Evolutionary conservation across 331 rosid species (phyloP).

Genomic region (Dryas integrifolia): DNA sequence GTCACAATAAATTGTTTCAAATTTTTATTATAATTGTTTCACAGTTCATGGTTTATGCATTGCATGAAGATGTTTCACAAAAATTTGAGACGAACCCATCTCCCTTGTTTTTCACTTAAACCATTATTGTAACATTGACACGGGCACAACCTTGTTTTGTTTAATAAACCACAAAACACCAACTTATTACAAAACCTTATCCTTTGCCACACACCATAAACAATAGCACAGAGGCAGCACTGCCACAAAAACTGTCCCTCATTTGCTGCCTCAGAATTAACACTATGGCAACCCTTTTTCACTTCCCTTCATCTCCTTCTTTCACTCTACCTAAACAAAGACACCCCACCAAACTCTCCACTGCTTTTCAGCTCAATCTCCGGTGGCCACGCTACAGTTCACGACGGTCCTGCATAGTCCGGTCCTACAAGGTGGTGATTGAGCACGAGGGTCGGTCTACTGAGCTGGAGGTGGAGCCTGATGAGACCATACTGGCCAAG

Average conservation of each 20-base stretch:
- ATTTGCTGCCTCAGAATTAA: conserved; percentile 7
- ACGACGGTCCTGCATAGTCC: conserved; percentile 33
- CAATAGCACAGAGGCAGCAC: neutral
- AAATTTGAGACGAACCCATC: too few relatives aligned
- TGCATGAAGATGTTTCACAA: too few relatives aligned
- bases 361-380: conserved; percentile 33
- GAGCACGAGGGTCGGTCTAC: conserved; percentile 67
- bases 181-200: conserved; percentile 40
- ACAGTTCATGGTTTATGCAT: too few relatives aligned
- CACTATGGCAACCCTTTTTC: conserved; percentile 55
- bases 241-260: conserved; percentile 14
- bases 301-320: conserved; percentile 38
- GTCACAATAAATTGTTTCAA: too few relatives aligned
- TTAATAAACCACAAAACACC: neutral
- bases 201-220: conserved; percentile 31
- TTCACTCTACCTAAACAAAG: conserved; percentile 36
- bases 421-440: conserved; percentile 69
- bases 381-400: conserved; percentile 21
- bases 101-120: too few relatives aligned
- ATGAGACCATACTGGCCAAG: conserved; percentile 71
- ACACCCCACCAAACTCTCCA: conserved; percentile 34
- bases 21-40: too few relatives aligned
- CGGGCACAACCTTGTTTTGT: neutral
- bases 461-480: conserved; percentile 70
- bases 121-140: neutral